Evolutionary conservation across 176 grass and related monocot genomes (phyloP), one percentile per base, ranked within the genome.

Genomic region (Bromus sterilis): DNA sequence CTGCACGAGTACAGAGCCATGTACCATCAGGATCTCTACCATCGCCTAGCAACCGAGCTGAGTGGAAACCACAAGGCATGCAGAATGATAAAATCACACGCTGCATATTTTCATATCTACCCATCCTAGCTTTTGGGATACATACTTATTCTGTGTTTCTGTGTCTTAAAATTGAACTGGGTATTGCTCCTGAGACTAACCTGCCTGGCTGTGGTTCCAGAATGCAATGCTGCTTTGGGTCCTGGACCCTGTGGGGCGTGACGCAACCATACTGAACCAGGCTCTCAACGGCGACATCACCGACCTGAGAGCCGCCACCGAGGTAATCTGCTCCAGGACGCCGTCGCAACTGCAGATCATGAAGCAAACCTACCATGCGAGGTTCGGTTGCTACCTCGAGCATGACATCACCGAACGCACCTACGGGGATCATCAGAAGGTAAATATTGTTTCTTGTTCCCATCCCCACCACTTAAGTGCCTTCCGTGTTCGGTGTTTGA

Each of bases 271-370:
- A 37, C 79, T 98, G 21, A 85, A 81, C 66, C 81, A 95, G 28
- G 75, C 93, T 1, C 82, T 98, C 4, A 74, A 79, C 28, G 87
- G 86, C 4, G 87, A 93, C 57, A 1, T 26, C 32, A 83, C 91
- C 67, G 89, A 98, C 70, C 63, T 88, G 39, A 43, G 80, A 43
- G 88, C 88, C 11, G 84, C 86, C 32, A 95, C 92, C 0, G 96
- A 98, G 86, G 30, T 95, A 9, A 65, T 98, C 75, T 98, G 96
- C 76, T 98, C 95, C 66, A 79, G 92, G 7, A 89, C 88, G 51
- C 79, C 92, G 3, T 82, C 86, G 8, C 90, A 93, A 87, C 57
- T 98, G 71, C 84, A 55, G 11, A 77, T 74, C 29, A 80, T 98
- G 16, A 91, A 89, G n/a, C 82, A 88, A 29, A 49, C 89, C 46